These are phyloP conservation scores for Phytophthora agathidicida DNA, from an alignment of 352 stramenopile species.

Conservation along the genomic window DNA sequence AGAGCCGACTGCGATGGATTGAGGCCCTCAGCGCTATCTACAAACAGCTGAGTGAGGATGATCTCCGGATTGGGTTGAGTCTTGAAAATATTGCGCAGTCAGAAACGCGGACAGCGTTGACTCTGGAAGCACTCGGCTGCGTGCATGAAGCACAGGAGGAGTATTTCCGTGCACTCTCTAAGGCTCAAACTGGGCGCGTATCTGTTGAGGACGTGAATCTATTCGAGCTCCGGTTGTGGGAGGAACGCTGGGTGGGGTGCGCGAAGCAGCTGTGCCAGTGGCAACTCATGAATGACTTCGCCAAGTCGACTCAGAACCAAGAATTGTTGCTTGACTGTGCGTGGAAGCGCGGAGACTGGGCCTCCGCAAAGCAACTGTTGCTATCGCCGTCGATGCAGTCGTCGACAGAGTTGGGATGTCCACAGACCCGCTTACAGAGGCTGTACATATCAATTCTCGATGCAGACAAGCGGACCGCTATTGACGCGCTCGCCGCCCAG, in stretches of 20 bases:
- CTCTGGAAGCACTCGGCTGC: constrained; percentile 81
- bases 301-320: constrained; percentile 91
- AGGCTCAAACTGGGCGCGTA: constrained; percentile 70
- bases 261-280: constrained; percentile 93
- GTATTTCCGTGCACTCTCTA: constrained; percentile 86
- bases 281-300: constrained; percentile 93
- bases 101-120: constrained; percentile 76
- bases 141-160: constrained; percentile 89
- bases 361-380: constrained; percentile 81
- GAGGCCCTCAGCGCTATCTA: constrained; percentile 87
- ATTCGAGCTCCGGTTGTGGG: constrained; percentile 88
- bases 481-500: constrained; percentile 73
- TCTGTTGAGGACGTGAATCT: constrained; percentile 84
- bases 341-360: constrained; percentile 93
- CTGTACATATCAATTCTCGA: constrained; percentile 91
- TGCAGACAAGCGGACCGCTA: constrained; percentile 71
- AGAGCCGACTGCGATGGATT: constrained; percentile 85
- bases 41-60: constrained; percentile 86
- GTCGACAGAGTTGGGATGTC: constrained; percentile 67
- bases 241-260: constrained; percentile 92
- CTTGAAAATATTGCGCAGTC: constrained; percentile 77
- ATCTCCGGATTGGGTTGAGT: constrained; percentile 80
- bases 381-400: constrained; percentile 66
- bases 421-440: constrained; percentile 79
- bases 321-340: constrained; percentile 92